Evolutionary conservation across 1,284 basidiomycete genomes (phyloP).

Genomic region (Pseudozyma thailandica): DNA sequence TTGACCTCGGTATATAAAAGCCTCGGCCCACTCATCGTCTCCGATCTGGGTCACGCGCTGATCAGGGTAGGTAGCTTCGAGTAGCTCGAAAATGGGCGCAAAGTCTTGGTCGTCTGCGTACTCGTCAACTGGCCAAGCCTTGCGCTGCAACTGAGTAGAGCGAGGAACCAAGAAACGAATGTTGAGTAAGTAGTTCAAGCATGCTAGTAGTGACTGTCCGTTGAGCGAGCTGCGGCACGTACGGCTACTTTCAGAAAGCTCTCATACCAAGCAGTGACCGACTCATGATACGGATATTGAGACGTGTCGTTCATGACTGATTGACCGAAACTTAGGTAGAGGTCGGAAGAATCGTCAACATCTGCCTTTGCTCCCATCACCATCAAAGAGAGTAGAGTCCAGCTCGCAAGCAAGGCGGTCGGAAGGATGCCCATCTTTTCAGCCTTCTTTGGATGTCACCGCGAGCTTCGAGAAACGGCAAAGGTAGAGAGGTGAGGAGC

Average conservation of each 20-base stretch:
- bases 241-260: conserved; percentile 33
- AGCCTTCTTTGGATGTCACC: no score
- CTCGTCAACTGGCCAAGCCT: conserved; percentile 36
- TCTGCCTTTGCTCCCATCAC: neutral
- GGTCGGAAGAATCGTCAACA: conserved; percentile 27
- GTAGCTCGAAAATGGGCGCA: conserved; percentile 21
- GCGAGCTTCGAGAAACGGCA: no score
- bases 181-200: no score
- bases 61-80: conserved; percentile 16
- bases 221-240: neutral
- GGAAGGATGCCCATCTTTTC: neutral
- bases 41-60: conserved; percentile 17
- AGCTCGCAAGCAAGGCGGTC: neutral
- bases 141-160: conserved; percentile 23
- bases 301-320: conserved; percentile 25
- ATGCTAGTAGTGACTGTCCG: no score
- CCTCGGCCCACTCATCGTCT: conserved; percentile 42
- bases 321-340: conserved; percentile 20
- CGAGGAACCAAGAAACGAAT: neutral
- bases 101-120: conserved; percentile 36
- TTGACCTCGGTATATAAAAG: conserved; percentile 24
- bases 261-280: conserved; percentile 36
- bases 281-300: conserved; percentile 28
- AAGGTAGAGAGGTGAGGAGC: neutral
- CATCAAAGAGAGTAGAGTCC: conserved; percentile 1